These are phyloP conservation scores for Mollisiaceae sp. DNA, from an alignment of 2,329 filamentous ascomycete genomes.

Conservation along the genomic window DNA sequence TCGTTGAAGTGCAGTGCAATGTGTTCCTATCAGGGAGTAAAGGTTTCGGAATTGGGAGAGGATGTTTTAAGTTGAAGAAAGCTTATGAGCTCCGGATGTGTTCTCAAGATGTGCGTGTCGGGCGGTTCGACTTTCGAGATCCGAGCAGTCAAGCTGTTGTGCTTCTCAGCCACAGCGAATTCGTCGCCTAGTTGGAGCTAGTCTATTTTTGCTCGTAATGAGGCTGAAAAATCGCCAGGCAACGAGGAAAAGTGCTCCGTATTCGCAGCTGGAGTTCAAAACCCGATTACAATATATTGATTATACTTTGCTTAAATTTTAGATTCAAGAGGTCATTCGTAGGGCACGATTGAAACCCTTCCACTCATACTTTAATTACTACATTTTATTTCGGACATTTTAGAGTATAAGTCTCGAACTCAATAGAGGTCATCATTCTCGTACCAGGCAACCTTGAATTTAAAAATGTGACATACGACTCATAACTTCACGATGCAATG, in stretches of 20 bases:
- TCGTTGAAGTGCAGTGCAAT: conserved; percentile 1
- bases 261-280: neutral
- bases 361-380: neutral
- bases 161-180: conserved; percentile 8
- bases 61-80: conserved; percentile 7
- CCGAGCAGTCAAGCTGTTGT: conserved; percentile 7
- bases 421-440: too few species aligned
- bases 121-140: conserved; percentile 6
- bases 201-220: conserved; percentile 6
- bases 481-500: neutral
- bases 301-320: neutral
- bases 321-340: neutral
- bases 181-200: conserved; percentile 1
- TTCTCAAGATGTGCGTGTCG: conserved; percentile 13
- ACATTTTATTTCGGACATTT: neutral
- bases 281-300: neutral
- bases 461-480: neutral
- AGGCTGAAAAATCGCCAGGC: conserved; percentile 16
- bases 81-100: conserved; percentile 5
- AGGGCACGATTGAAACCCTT: too few species aligned
- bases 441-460: too few species aligned
- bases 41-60: neutral
- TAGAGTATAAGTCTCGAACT: neutral
- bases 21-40: neutral
- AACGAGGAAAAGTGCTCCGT: conserved; percentile 9